phyloP scores from a whole-genome alignment of 306 rosid species.

The Pueraria montana region DNA sequence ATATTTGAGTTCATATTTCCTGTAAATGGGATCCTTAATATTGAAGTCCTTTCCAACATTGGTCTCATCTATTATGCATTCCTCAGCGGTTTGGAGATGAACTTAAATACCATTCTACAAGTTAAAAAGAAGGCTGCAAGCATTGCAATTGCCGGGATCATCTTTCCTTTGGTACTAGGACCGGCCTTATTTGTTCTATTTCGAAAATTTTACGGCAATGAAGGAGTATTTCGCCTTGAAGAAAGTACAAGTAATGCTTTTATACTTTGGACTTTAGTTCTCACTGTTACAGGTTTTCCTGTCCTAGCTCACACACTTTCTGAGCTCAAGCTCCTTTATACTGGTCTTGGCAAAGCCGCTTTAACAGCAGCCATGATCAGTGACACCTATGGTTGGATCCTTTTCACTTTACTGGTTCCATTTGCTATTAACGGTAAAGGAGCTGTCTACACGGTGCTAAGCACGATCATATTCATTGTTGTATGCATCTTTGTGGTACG shows the following conservation, averaged over 20 bases:
- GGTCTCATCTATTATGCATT: conserved; percentile 53
- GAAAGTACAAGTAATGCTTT: not conserved
- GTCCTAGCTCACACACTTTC: conserved; percentile 52
- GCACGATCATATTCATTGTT: not conserved
- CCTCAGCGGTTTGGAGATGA: conserved; percentile 56
- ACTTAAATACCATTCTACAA: conserved; percentile 42
- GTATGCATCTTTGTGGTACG: conserved; percentile 46
- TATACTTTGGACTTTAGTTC: conserved; percentile 47
- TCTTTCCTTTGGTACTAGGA: conserved; percentile 44
- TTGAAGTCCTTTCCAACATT: conserved; percentile 39
- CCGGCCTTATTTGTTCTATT: conserved; percentile 13
- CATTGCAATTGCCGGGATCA: conserved; percentile 45
- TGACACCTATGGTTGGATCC: conserved; percentile 58
- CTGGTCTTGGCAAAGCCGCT: conserved; percentile 53
- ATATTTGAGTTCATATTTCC: not conserved
- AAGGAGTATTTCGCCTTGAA: not conserved
- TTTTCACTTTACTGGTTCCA: conserved; percentile 47
- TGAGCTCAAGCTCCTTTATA: conserved; percentile 57
- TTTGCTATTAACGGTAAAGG: conserved; percentile 15
- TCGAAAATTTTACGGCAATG: not conserved
- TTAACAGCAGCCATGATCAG: conserved; percentile 49
- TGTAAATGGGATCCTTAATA: not conserved
- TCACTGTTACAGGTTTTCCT: conserved; percentile 60
- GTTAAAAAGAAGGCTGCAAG: conserved; percentile 42
- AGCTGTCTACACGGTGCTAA: conserved; percentile 5